Percentiles rank a stretch among this genome's conserved stretches.
These are phyloP conservation scores for Penstemon eatonii DNA, from an alignment of 257 asterid species.

Conservation along the genomic window DNA sequence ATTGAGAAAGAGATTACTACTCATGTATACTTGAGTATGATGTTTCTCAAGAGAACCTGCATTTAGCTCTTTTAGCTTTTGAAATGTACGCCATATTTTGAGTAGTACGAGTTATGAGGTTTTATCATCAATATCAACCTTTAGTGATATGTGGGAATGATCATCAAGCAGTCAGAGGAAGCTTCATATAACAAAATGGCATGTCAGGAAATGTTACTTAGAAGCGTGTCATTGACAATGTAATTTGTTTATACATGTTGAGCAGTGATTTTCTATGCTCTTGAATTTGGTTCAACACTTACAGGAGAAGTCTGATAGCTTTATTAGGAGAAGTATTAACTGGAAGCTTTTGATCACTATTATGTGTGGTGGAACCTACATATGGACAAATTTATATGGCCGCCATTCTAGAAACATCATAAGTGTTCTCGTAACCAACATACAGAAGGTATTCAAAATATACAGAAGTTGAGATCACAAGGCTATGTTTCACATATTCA, in stretches of 20 bases:
- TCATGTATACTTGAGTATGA: slow-evolving; percentile 6
- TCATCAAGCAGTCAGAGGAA: slow-evolving; percentile 16
- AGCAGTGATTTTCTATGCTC: not conserved
- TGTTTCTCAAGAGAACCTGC: not conserved
- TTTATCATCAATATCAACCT: slow-evolving; percentile 17
- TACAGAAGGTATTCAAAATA: slow-evolving; percentile 9
- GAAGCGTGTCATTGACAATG: not conserved
- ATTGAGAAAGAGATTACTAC: slow-evolving; percentile 5
- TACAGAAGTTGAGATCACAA: not conserved
- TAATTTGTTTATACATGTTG: not conserved
- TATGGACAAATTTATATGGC: slow-evolving; percentile 1
- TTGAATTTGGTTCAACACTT: not conserved
- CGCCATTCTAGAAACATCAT: slow-evolving; percentile 16
- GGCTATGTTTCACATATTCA: slow-evolving; percentile 10
- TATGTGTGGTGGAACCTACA: not conserved
- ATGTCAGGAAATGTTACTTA: slow-evolving; percentile 3
- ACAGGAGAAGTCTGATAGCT: not conserved
- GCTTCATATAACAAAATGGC: slow-evolving; percentile 7
- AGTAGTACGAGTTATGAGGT: slow-evolving; percentile 2
- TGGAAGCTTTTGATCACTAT: not conserved
- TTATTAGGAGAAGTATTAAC: slow-evolving; percentile 1
- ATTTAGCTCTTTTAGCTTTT: slow-evolving; percentile 2
- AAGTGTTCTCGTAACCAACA: not conserved
- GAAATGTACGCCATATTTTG: not conserved
- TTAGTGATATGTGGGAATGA: slow-evolving; percentile 5